Percentiles rank a stretch among this genome's conserved stretches.
Conservation (phyloP, 306 rosid genomes). For the Delonix regia region DNA sequence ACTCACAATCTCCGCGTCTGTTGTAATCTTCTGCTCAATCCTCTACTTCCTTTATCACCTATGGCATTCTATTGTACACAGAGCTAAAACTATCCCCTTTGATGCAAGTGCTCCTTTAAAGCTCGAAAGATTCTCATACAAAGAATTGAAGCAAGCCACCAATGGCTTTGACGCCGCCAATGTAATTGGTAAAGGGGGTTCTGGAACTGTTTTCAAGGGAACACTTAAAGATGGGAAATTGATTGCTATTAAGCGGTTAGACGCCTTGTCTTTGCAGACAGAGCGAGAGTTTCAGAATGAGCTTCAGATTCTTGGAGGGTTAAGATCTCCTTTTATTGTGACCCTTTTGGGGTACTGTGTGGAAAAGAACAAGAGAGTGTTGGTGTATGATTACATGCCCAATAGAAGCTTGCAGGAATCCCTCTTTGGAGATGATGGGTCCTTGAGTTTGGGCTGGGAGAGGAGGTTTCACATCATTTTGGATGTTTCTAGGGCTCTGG, state of each 20-base stretch:
- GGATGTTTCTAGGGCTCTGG: slow-evolving; percentile 86
- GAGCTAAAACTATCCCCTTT: slow-evolving; percentile 88
- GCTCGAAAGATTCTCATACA: slow-evolving; percentile 83
- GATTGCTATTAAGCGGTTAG: slow-evolving; percentile 82
- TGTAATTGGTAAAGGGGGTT: slow-evolving; percentile 93
- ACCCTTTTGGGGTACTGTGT: slow-evolving; percentile 90
- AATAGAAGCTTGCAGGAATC: slow-evolving; percentile 91
- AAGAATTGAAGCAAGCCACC: slow-evolving; percentile 76
- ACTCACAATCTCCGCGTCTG: slow-evolving; percentile 85
- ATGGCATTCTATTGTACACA: slow-evolving; percentile 72
- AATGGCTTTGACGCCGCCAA: slow-evolving; percentile 65
- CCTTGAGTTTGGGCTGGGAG: slow-evolving; percentile 76
- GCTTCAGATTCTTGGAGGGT: slow-evolving; percentile 94
- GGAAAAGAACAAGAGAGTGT: slow-evolving; percentile 73
- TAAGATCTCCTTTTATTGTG: slow-evolving; percentile 86
- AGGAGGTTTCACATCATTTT: slow-evolving; percentile 73
- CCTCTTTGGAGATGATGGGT: slow-evolving; percentile 77
- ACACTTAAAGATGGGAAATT: slow-evolving; percentile 72
- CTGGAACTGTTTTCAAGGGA: slow-evolving; percentile 92
- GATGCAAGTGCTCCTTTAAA: slow-evolving; percentile 88
- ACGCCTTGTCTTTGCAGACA: slow-evolving; percentile 68
- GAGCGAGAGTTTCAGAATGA: slow-evolving; percentile 96
- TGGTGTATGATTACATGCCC: slow-evolving; percentile 91
- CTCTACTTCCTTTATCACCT: slow-evolving; percentile 82
- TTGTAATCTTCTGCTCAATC: slow-evolving; percentile 72